Conservation (phyloP, 1,284 basidiomycete genomes). For the Cryptococcus sp. region DNA sequence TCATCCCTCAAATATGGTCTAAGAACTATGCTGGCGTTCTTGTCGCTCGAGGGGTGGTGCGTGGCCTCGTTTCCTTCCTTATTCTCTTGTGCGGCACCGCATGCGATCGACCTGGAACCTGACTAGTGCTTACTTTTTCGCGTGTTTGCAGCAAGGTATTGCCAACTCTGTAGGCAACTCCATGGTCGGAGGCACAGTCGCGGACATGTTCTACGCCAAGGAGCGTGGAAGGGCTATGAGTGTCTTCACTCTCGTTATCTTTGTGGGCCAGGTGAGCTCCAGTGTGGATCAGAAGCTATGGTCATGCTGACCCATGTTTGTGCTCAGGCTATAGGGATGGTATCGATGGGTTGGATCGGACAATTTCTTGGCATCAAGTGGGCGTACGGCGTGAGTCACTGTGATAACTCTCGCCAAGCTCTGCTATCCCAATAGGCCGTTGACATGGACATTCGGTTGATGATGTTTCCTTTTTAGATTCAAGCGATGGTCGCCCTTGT, state of each 20-base stretch:
- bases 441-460: constrained; percentile 5
- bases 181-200: constrained; percentile 50
- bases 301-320: neutral
- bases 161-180: constrained; percentile 40
- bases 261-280: constrained; percentile 41
- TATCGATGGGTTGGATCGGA: constrained; percentile 35
- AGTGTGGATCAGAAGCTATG: neutral
- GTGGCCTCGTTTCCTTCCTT: constrained; percentile 3
- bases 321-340: constrained; percentile 19
- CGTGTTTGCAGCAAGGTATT: constrained; percentile 35
- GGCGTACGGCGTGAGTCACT: constrained; percentile 41
- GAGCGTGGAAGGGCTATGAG: constrained; percentile 53
- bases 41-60: constrained; percentile 44
- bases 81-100: neutral
- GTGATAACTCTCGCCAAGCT: neutral
- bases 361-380: constrained; percentile 35
- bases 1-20: constrained; percentile 46
- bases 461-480: constrained; percentile 2
- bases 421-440: too few species aligned
- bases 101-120: neutral
- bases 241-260: constrained; percentile 51
- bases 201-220: constrained; percentile 47
- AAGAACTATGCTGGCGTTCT: constrained; percentile 43
- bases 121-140: neutral
- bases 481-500: constrained; percentile 35